Base-by-base conservation (phyloP, 1,284 basidiomycete species). In the Heterobasidion parviporum region DNA sequence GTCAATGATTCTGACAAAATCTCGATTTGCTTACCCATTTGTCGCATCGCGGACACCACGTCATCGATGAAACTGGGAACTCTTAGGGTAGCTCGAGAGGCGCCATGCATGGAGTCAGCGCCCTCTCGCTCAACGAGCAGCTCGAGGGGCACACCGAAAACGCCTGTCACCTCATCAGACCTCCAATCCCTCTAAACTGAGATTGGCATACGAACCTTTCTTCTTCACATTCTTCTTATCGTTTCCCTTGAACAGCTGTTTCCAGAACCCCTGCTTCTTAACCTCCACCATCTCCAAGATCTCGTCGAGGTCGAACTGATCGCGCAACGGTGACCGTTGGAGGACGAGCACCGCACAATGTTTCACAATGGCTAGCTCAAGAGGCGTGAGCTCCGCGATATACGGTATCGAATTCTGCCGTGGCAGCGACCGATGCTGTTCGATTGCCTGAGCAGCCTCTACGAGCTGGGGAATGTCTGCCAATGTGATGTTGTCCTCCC, bases 61-160 rank as follows among this genome's bases (percentile, higher is more conserved):
- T 99, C 97, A 68, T 99, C 97, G 59, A 99, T 91, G 68, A 99
- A 98, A 69, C 92, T 97, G 7, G 96, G 96, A 33, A 99, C 88
- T 61, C 93, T 81, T 60, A 99, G 69, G 18, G 91, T 84, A 44
- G 84, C 85, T 18, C 89, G 82, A n/a, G 92, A 90, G 32, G 92
- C 91, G 33, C 94, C 94, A 54, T 94, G 82, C 61, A 92, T 74
- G 20, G 95, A 98, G 72, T 99, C 97, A 8, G 92, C 88, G 2
- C 96, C 96, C 65, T 95, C 94, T 57, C 89, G 81, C 64, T 98
- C 95, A n/a, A 98, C 93, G 38, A 99, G 78, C 44, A 94, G 77
- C 65, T 99, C 96, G 57, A 99, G 79, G 6, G 94, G 93, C 55
- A 98, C 85, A 53, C 92, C 87, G 70, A 99, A 99, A 35, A 96